A percentile compares a stretch with the other conserved stretches of the same genome.
Conservation (phyloP, 1,139 yeast genomes). For the Yamadazyma triangularis region DNA sequence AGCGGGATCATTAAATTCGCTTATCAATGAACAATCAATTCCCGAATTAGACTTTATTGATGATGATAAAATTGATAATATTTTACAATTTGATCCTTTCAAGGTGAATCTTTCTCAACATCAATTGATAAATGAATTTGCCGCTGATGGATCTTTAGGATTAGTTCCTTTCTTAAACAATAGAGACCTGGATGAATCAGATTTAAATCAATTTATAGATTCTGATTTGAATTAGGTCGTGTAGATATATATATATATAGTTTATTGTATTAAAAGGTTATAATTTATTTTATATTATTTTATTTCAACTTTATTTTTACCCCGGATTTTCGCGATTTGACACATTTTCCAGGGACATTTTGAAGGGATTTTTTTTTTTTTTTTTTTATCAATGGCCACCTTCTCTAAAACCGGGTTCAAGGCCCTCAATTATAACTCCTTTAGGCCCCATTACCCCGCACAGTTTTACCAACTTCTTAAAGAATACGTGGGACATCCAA, state of each 20-base stretch:
- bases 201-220: too few species aligned
- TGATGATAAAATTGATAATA: constrained; percentile 22
- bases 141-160: constrained; percentile 69
- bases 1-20: too few species aligned
- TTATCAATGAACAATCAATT: too few species aligned
- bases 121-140: constrained; percentile 48
- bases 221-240: too few species aligned
- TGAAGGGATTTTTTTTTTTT: too few species aligned
- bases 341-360: too few species aligned
- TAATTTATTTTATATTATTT: too few species aligned
- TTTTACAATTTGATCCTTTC: constrained; percentile 40
- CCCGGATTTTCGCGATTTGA: too few species aligned
- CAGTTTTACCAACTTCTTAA: constrained; percentile 44
- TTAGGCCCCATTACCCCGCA: constrained; percentile 65
- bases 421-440: constrained; percentile 52
- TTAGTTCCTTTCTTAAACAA: constrained; percentile 52
- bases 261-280: too few species aligned
- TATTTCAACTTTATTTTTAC: too few species aligned
- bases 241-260: too few species aligned
- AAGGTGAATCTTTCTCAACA: constrained; percentile 33
- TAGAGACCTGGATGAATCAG: constrained; percentile 6
- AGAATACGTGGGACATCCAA: constrained; percentile 17
- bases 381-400: too few species aligned
- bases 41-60: constrained; percentile 6
- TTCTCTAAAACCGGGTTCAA: constrained; percentile 58